Percentiles rank a stretch among this genome's conserved stretches.
These are phyloP conservation scores for Calonectria fujianensis DNA, from an alignment of 2,329 filamentous ascomycete species.

Conservation along the genomic window DNA sequence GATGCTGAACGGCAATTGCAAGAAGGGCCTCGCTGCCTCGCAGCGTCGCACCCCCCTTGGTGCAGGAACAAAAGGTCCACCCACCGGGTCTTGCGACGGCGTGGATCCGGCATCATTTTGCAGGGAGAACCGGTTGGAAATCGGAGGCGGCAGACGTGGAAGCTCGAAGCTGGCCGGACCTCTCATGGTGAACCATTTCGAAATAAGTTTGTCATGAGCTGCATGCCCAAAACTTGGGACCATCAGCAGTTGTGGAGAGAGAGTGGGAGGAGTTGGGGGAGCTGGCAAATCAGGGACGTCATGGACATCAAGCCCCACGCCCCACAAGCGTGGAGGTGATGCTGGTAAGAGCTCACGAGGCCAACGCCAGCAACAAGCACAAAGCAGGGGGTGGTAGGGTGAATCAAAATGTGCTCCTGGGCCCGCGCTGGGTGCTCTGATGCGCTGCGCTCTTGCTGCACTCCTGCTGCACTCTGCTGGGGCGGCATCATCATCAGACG, in stretches of 20 bases:
- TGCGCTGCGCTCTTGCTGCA: not conserved
- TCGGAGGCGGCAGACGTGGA: conserved; percentile 42
- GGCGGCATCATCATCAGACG: conserved; percentile 18
- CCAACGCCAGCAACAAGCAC: conserved; percentile 37
- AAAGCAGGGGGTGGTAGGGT: conserved; percentile 19
- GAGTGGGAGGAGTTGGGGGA: conserved; percentile 52
- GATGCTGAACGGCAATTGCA: conserved; percentile 40
- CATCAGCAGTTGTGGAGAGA: conserved; percentile 56
- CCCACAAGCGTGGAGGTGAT: conserved; percentile 54
- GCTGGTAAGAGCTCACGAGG: conserved; percentile 51
- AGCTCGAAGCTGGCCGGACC: conserved; percentile 40
- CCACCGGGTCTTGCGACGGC: conserved; percentile 19
- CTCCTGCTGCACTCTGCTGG: not conserved
- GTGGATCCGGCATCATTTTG: conserved; percentile 24
- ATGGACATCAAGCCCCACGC: conserved; percentile 53
- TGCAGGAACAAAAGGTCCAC: conserved; percentile 50
- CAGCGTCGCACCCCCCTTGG: conserved; percentile 13
- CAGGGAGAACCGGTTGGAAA: conserved; percentile 37
- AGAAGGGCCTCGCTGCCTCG: conserved; percentile 34
- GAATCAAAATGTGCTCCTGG: conserved; percentile 13
- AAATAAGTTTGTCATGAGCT: conserved; percentile 57
- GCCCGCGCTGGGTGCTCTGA: not conserved
- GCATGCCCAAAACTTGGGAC: conserved; percentile 46
- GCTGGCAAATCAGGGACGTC: conserved; percentile 53
- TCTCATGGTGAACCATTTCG: conserved; percentile 52